Evolutionary conservation across 1,139 yeast species (phyloP).

Genomic region (Kodamaea ohmeri): DNA sequence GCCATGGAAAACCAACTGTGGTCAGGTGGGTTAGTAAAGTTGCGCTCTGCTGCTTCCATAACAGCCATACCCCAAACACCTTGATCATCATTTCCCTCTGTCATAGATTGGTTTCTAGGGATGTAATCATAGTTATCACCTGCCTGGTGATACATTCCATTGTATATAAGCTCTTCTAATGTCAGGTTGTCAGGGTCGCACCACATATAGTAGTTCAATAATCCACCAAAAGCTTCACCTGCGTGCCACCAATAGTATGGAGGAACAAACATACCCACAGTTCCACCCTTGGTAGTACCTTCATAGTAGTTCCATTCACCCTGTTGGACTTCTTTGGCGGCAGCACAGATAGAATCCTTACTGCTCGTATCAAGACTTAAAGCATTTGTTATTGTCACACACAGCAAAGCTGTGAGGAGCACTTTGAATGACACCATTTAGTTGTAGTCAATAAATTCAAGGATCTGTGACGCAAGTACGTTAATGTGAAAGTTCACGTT

Average conservation of each 20-base stretch:
- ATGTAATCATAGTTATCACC: constrained; percentile 53
- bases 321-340: constrained; percentile 43
- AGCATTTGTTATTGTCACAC: constrained; percentile 15
- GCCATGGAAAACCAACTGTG: constrained; percentile 74
- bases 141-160: constrained; percentile 50
- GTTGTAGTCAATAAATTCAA: neutral
- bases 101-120: constrained; percentile 57
- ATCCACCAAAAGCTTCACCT: constrained; percentile 65
- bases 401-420: constrained; percentile 10
- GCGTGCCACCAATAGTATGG: constrained; percentile 78
- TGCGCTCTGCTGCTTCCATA: constrained; percentile 61
- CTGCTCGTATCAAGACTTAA: constrained; percentile 22
- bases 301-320: constrained; percentile 61
- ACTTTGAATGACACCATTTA: constrained; percentile 10
- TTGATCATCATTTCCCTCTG: constrained; percentile 73
- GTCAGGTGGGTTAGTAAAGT: constrained; percentile 47
- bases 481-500: too few species aligned
- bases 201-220: constrained; percentile 50
- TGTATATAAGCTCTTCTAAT: constrained; percentile 35
- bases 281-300: constrained; percentile 53
- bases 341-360: constrained; percentile 45
- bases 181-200: constrained; percentile 46
- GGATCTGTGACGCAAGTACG: too few species aligned
- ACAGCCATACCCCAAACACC: constrained; percentile 67
- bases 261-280: constrained; percentile 54